Conservation (phyloP, 2,329 filamentous ascomycete genomes). For the Zymoseptoria ardabiliae region DNA sequence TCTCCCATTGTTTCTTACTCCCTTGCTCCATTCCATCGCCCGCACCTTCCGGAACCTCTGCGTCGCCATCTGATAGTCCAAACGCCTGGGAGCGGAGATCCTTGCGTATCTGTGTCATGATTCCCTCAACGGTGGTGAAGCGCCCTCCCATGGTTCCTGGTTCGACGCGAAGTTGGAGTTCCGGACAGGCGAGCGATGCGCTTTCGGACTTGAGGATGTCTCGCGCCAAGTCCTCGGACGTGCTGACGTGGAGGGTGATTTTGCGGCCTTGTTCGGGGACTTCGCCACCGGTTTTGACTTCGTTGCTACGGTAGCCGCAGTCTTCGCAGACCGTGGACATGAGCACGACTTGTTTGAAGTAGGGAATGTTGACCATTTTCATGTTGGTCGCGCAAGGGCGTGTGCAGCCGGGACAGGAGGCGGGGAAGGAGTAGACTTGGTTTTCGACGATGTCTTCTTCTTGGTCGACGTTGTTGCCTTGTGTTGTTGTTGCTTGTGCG, state of each 20-base stretch:
- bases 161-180: slow-evolving; percentile 80
- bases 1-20: slow-evolving; percentile 66
- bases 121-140: slow-evolving; percentile 93
- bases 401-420: slow-evolving; percentile 84
- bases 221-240: slow-evolving; percentile 66
- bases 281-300: slow-evolving; percentile 94
- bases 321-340: slow-evolving; percentile 90
- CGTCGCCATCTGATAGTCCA: slow-evolving; percentile 54
- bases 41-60: slow-evolving; percentile 29
- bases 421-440: slow-evolving; percentile 87
- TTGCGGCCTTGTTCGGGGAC: slow-evolving; percentile 79
- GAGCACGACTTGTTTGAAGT: slow-evolving; percentile 94
- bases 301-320: slow-evolving; percentile 87
- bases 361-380: slow-evolving; percentile 97
- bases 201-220: slow-evolving; percentile 97
- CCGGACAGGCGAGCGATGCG: slow-evolving; percentile 77
- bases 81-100: slow-evolving; percentile 87
- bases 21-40: slow-evolving; percentile 68
- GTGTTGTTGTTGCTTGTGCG: slow-evolving; percentile 3
- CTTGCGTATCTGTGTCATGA: slow-evolving; percentile 84
- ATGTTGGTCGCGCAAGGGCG: slow-evolving; percentile 85
- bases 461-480: slow-evolving; percentile 36
- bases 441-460: slow-evolving; percentile 79
- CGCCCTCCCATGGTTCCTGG: slow-evolving; percentile 90
- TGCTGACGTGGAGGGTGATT: slow-evolving; percentile 69